phyloP scores from a whole-genome alignment of 2,329 filamentous ascomycete genomes.

The Colletotrichum nymphaeae region DNA sequence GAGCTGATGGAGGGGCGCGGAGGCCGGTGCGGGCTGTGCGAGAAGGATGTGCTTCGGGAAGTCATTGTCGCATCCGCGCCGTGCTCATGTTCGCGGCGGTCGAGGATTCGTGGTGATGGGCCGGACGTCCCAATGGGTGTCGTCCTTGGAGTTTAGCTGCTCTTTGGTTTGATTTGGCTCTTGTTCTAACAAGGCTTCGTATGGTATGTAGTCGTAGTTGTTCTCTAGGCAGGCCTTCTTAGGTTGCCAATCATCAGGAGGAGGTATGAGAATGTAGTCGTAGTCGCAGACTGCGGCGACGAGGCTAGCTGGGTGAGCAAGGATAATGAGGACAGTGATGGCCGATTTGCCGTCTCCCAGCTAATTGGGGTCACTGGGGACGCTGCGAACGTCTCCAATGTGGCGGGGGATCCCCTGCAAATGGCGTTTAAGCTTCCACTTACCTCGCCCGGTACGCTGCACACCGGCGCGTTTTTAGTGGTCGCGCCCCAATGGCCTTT shows the following conservation, averaged over 20 bases:
- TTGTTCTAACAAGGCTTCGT: neutral
- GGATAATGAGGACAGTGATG: slow-evolving; percentile 19
- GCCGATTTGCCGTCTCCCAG: neutral
- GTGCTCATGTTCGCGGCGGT: slow-evolving; percentile 51
- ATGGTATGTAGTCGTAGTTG: neutral
- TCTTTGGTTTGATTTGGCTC: neutral
- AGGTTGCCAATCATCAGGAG: slow-evolving; percentile 12
- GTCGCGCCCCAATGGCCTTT: slow-evolving; percentile 39
- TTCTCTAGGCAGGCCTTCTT: neutral
- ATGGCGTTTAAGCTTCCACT: slow-evolving; percentile 21
- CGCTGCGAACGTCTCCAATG: neutral
- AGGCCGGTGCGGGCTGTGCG: slow-evolving; percentile 45
- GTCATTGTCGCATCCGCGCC: slow-evolving; percentile 55
- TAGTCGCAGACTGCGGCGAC: slow-evolving; percentile 11
- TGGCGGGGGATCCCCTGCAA: slow-evolving; percentile 28
- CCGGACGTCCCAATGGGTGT: neutral
- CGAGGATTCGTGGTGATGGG: neutral
- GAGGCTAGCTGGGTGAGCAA: slow-evolving; percentile 9
- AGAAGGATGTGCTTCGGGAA: slow-evolving; percentile 65
- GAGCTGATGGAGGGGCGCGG: slow-evolving; percentile 70
- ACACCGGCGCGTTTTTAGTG: slow-evolving; percentile 33
- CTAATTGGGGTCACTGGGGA: neutral
- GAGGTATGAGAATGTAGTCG: neutral
- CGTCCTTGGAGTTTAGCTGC: neutral
- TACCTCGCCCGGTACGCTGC: slow-evolving; percentile 2